Conservation (phyloP, 2,329 filamentous ascomycete species). For the Cercospora sp. region DNA sequence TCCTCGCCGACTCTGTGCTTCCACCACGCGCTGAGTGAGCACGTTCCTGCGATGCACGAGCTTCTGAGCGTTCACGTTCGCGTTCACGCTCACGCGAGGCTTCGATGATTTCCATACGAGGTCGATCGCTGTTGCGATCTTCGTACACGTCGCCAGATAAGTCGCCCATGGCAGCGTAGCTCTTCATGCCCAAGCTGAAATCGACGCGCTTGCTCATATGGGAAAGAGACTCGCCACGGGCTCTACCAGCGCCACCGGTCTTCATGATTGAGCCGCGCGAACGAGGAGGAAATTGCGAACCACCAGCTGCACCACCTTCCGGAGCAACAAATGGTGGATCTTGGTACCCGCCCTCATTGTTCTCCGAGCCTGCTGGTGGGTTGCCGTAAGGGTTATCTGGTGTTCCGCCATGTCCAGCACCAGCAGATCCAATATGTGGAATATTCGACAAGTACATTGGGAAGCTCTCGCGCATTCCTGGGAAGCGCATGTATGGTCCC, state of each 20-base stretch:
- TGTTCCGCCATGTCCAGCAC: slow-evolving; percentile 44
- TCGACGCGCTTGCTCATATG: slow-evolving; percentile 65
- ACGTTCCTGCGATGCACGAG: slow-evolving; percentile 27
- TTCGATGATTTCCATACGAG: slow-evolving; percentile 44
- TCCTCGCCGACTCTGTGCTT: slow-evolving; percentile 32
- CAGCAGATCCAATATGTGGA: slow-evolving; percentile 47
- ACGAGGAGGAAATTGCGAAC: slow-evolving; percentile 21
- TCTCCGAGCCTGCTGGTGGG: slow-evolving; percentile 19
- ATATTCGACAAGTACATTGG: slow-evolving; percentile 64
- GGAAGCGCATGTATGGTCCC: slow-evolving; percentile 72
- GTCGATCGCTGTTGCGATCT: slow-evolving; percentile 49
- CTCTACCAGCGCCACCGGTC: slow-evolving; percentile 34
- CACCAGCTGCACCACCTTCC: slow-evolving; percentile 21
- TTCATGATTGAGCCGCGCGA: slow-evolving; percentile 53
- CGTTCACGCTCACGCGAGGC: slow-evolving; percentile 39
- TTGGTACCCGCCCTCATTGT: slow-evolving; percentile 32
- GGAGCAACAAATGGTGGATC: slow-evolving; percentile 48
- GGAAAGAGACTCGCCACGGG: slow-evolving; percentile 58
- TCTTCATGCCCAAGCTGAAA: slow-evolving; percentile 66
- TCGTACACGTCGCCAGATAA: slow-evolving; percentile 66
- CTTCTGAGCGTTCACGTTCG: slow-evolving; percentile 5
- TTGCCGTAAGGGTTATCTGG: slow-evolving; percentile 49
- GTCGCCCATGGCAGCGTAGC: slow-evolving; percentile 58
- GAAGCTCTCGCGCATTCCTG: slow-evolving; percentile 65
- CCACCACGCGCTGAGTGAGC: slow-evolving; percentile 1